Base-by-base conservation (phyloP, 2,329 filamentous ascomycete species). In the Alternaria ventricosa region DNA sequence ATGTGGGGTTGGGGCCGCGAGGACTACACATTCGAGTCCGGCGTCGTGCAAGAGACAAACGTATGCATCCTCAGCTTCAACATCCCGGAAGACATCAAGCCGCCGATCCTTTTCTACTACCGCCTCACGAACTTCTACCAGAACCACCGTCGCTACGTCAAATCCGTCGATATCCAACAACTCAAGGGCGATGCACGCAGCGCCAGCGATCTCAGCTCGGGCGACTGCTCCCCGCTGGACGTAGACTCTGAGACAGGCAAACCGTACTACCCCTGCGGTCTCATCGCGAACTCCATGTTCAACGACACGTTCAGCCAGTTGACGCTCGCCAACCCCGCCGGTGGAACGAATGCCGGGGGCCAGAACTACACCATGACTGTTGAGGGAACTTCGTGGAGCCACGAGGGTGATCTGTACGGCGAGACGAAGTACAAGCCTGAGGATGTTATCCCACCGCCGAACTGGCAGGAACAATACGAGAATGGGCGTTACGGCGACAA, bases 51-150 rank as follows among this genome's bases (percentile, higher is more conserved):
- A 36, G 70, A 74, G 33, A 87, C 81, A 5, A 81, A 80, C 11
- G 79, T 85, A 23, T 99, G 96, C 86, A 87, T 87, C 30, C 81
- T 99, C 60, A 85, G 88, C 65, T 97, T 98, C 81, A 84, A 87
- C 36, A 89, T 97, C 9, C 93, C 93, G 2, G 90, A 95, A 73
- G 84, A 89, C 62, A 90, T 99, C 81, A 85, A 87, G 4, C 88
- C 94, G 1, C 94, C 95, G 0, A 92, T 99, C 11, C 87, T 95
- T 65, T 89, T 98, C 81, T 99, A 97, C 84, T 99, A 99, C 81
- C 91, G 92, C 71, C 89, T 99, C 67, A 95, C 93, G 61, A 97
- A 98, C 82, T 99, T 99, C 83, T 98, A 98, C 84, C 96, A 99
- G 82, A 99, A 99, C 79, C 96, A 99, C 79, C 91, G 96, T 69